phyloP scores from a whole-genome alignment of 1,139 yeast genomes.

The Geotrichum histeridarum region DNA sequence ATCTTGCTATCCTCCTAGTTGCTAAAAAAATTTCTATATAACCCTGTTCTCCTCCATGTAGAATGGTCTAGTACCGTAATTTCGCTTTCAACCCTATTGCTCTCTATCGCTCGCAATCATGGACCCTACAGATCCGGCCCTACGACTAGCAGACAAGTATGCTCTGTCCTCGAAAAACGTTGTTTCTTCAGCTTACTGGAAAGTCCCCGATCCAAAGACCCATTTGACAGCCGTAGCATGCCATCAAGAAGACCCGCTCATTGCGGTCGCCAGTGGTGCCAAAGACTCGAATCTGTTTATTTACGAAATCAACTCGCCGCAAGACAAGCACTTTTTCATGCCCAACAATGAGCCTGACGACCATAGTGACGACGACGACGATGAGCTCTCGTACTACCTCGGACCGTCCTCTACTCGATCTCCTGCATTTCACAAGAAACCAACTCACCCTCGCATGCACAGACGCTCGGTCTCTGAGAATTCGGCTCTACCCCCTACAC shows the following conservation, averaged over 20 bases:
- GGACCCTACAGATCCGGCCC: slow-evolving; percentile 5
- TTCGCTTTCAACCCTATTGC: not conserved
- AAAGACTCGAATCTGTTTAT: slow-evolving; percentile 55
- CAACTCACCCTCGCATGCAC: slow-evolving; percentile 23
- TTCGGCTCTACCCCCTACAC: not conserved
- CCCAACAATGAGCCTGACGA: not conserved
- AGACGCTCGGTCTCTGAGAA: slow-evolving; percentile 15
- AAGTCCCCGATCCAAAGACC: slow-evolving; percentile 54
- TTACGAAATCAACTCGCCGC: slow-evolving; percentile 50
- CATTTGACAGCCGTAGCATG: slow-evolving; percentile 56
- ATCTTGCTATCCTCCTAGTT: no score
- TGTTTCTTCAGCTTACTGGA: slow-evolving; percentile 50
- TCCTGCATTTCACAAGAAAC: not conserved
- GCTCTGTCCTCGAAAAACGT: slow-evolving; percentile 14
- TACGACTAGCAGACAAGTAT: slow-evolving; percentile 13
- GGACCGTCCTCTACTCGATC: not conserved
- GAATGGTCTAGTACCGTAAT: no score
- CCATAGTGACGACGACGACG: slow-evolving; percentile 3
- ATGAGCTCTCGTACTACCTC: slow-evolving; percentile 5
- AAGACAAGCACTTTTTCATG: slow-evolving; percentile 24
- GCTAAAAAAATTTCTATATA: no score
- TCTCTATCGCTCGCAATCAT: not conserved
- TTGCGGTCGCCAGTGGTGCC: slow-evolving; percentile 65
- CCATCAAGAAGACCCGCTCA: slow-evolving; percentile 41
- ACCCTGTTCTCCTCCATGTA: no score